These are phyloP conservation scores for Cercophora sp. DNA, from an alignment of 495 filamentous ascomycete genomes.

Conservation along the genomic window DNA sequence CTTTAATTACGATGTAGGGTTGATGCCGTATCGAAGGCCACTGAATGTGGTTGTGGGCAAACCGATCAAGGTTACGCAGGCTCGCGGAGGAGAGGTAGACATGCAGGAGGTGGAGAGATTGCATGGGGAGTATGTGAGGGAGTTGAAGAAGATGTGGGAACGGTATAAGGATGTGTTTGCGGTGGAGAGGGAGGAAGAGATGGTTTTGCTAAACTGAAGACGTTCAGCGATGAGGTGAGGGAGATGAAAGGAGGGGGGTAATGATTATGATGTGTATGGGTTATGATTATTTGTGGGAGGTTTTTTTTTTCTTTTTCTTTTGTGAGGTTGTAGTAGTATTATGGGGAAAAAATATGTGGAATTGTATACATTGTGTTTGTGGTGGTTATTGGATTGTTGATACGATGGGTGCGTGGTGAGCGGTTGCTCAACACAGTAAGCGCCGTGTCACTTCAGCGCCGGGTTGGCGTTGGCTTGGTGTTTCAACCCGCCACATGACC, in stretches of 20 bases:
- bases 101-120: constrained; percentile 73
- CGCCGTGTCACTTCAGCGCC: too few relatives aligned
- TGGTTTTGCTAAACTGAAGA: constrained; percentile 69
- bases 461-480: too few relatives aligned
- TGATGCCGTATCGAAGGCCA: constrained; percentile 87
- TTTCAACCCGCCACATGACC: too few relatives aligned
- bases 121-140: constrained; percentile 71
- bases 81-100: constrained; percentile 45
- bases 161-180: constrained; percentile 85
- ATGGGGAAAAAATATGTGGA: too few relatives aligned
- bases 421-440: too few relatives aligned
- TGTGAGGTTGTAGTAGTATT: too few relatives aligned
- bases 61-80: constrained; percentile 61
- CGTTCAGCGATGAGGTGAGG: constrained; percentile 16
- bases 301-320: not conserved
- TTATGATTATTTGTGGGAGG: not conserved
- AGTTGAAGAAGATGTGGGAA: constrained; percentile 81
- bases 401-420: too few relatives aligned
- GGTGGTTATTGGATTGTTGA: too few relatives aligned
- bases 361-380: too few relatives aligned
- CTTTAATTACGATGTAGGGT: constrained; percentile 94
- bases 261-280: not conserved
- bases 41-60: constrained; percentile 84
- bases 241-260: not conserved
- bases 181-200: constrained; percentile 62